These are phyloP conservation scores for Pseudogymnoascus sp. DNA, from an alignment of 2,329 filamentous ascomycete species.

Conservation along the genomic window DNA sequence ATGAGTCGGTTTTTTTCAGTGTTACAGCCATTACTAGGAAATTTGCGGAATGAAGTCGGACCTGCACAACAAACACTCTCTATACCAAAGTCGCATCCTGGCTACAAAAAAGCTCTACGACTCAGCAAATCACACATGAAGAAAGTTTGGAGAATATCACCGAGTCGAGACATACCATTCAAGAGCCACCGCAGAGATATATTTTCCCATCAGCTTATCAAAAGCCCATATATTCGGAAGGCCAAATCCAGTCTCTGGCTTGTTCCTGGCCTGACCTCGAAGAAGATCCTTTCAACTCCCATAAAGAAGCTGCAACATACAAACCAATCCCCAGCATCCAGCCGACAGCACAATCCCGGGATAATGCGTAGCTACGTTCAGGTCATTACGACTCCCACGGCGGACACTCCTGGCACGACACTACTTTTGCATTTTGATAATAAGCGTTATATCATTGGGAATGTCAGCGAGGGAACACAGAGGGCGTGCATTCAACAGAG, in stretches of 20 bases:
- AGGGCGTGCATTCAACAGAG: conserved; percentile 56
- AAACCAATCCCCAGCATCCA: neutral
- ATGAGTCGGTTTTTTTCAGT: neutral
- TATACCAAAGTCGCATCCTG: neutral
- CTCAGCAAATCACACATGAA: neutral
- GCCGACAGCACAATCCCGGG: neutral
- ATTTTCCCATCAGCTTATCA: neutral
- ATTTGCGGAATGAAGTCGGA: neutral
- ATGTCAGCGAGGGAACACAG: conserved; percentile 76
- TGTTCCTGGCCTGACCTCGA: neutral
- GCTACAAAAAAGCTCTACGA: neutral
- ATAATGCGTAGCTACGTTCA: conserved; percentile 68
- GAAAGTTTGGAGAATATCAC: neutral
- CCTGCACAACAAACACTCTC: neutral
- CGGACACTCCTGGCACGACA: conserved; percentile 75
- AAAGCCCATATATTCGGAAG: neutral
- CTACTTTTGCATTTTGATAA: conserved; percentile 73
- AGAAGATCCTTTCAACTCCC: neutral
- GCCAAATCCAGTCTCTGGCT: neutral
- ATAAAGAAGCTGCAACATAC: neutral
- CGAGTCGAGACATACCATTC: neutral
- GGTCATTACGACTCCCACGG: conserved; percentile 72
- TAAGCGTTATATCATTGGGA: conserved; percentile 78
- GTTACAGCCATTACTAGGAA: neutral
- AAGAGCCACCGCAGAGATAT: neutral